phyloP scores from a whole-genome alignment of 257 asterid species.

The Fraxinus cuspidata region DNA sequence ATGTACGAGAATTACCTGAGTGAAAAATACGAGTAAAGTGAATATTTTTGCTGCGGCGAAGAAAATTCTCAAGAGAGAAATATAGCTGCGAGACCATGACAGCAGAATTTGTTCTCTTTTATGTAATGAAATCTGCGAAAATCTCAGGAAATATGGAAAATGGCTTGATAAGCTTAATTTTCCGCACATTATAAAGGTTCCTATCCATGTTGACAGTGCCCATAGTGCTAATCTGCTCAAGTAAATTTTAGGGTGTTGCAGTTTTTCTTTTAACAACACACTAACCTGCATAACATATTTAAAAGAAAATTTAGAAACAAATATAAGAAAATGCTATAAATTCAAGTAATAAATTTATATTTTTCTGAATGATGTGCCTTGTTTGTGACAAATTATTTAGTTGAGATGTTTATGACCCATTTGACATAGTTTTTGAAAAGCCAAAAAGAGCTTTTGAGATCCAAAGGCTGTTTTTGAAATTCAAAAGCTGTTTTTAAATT shows the following conservation, averaged over 20 bases:
- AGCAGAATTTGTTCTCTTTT: constrained; percentile 48
- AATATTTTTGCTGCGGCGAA: constrained; percentile 48
- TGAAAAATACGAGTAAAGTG: constrained; percentile 51
- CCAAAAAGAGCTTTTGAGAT: no score
- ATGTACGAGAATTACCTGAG: constrained; percentile 50
- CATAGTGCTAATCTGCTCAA: constrained; percentile 42
- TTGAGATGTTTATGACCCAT: no score
- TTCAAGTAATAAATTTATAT: no score
- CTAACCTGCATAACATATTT: constrained; percentile 37
- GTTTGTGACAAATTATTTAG: constrained; percentile 27
- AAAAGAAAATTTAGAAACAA: neutral
- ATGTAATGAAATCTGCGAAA: constrained; percentile 40
- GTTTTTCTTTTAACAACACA: constrained; percentile 39
- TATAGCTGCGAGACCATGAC: constrained; percentile 58
- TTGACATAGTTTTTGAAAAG: no score
- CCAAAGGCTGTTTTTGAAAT: no score
- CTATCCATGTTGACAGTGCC: constrained; percentile 62
- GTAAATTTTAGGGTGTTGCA: constrained; percentile 55
- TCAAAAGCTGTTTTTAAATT: no score
- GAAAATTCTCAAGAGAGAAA: constrained; percentile 46
- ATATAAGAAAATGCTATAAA: no score
- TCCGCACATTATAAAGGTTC: constrained; percentile 68
- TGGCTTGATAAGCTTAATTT: constrained; percentile 43
- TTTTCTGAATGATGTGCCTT: constrained; percentile 34
- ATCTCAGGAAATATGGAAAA: constrained; percentile 60